Conservation (phyloP, 2,329 filamentous ascomycete species). For the Sarocladium oryzae region DNA sequence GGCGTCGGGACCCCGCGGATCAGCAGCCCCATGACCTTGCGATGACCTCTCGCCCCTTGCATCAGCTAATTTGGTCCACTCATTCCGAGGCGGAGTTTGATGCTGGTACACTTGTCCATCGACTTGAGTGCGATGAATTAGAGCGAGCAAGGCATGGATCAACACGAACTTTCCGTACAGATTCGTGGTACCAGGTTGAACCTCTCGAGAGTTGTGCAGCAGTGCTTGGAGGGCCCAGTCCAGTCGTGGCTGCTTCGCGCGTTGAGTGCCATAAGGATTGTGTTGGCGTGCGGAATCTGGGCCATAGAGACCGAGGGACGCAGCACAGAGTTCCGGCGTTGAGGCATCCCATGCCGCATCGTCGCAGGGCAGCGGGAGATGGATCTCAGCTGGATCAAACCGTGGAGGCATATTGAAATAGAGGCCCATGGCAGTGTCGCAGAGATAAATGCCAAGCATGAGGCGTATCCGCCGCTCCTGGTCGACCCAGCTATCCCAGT, state of each 20-base stretch:
- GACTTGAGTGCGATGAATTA: conserved; percentile 43
- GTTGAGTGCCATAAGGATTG: conserved; percentile 57
- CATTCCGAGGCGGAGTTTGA: conserved; percentile 46
- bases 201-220: conserved; percentile 50
- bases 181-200: conserved; percentile 62
- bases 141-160: conserved; percentile 60
- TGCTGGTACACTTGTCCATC: conserved; percentile 31
- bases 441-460: conserved; percentile 58
- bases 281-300: conserved; percentile 42
- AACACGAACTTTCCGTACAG: conserved; percentile 68
- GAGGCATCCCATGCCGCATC: conserved; percentile 69
- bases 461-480: conserved; percentile 63
- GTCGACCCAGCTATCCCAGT: conserved; percentile 62
- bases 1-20: conserved; percentile 40
- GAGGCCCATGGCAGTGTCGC: conserved; percentile 58
- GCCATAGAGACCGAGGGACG: conserved; percentile 58
- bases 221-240: conserved; percentile 55
- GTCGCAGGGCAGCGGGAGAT: conserved; percentile 63
- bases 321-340: conserved; percentile 51
- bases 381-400: conserved; percentile 58
- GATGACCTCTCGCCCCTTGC: conserved; percentile 39
- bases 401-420: conserved; percentile 64
- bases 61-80: conserved; percentile 46
- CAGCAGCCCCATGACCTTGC: conserved; percentile 35
- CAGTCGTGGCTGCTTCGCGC: conserved; percentile 59